Evolutionary conservation across 805 yeast genomes (phyloP).

Genomic region (Priceomyces medius): DNA sequence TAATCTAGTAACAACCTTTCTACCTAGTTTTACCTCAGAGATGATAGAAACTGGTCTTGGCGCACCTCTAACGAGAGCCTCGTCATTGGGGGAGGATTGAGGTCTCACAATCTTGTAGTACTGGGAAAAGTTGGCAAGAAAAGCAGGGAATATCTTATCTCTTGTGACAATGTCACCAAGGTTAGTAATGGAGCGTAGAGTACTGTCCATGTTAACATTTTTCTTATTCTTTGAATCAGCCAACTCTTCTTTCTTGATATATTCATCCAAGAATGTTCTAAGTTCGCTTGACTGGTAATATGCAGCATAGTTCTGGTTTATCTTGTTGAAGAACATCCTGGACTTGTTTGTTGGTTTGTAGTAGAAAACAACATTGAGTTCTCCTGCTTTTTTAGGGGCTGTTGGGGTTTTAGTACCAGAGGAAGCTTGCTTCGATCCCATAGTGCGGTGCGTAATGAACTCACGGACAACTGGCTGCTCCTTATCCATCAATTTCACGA

Average conservation of each 20-base stretch:
- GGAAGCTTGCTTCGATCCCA: constrained; percentile 15
- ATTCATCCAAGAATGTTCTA: constrained; percentile 50
- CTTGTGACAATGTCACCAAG: constrained; percentile 26
- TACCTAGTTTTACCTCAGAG: constrained; percentile 76
- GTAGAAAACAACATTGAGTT: constrained; percentile 33
- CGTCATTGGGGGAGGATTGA: constrained; percentile 32
- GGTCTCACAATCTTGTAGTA: constrained; percentile 50
- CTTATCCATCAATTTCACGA: constrained; percentile 50
- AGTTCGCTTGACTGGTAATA: constrained; percentile 58
- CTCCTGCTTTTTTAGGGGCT: constrained; percentile 21
- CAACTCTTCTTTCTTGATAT: constrained; percentile 53
- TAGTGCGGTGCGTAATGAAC: constrained; percentile 61
- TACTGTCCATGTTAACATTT: constrained; percentile 54
- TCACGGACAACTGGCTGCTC: constrained; percentile 49
- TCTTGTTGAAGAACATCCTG: constrained; percentile 45
- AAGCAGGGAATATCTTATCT: constrained; percentile 45
- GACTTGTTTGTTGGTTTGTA: constrained; percentile 59
- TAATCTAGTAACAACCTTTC: constrained; percentile 75
- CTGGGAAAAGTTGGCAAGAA: constrained; percentile 49
- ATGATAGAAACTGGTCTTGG: constrained; percentile 65
- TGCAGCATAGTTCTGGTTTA: constrained; percentile 33
- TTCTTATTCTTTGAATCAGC: constrained; percentile 54
- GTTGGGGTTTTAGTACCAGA: constrained; percentile 17
- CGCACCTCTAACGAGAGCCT: constrained; percentile 55
- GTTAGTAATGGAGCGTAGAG: constrained; percentile 45